Evolutionary conservation across 192 early-diverging fungal genomes (phyloP).

Genomic region (Linnemannia elongata): DNA sequence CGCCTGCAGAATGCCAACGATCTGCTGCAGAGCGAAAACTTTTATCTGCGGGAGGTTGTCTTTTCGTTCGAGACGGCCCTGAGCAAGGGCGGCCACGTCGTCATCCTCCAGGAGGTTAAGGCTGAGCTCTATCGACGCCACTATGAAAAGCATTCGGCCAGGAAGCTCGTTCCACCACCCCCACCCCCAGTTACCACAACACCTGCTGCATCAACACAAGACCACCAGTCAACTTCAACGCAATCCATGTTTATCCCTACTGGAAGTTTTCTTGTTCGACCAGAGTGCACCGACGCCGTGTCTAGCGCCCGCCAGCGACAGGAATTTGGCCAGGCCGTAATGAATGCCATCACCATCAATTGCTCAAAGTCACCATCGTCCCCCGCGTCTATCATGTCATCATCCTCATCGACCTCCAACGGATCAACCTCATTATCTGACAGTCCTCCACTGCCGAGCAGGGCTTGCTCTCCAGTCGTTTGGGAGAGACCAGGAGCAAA

Average conservation of each 20-base stretch:
- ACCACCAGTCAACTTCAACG: neutral
- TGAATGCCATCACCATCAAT: neutral
- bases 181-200: neutral
- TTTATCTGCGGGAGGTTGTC: conserved; percentile 60
- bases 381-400: neutral
- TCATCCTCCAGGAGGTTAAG: conserved; percentile 50
- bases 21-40: conserved; percentile 56
- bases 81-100: conserved; percentile 31
- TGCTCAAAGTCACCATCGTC: conserved; percentile 19
- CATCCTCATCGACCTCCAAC: conserved; percentile 7
- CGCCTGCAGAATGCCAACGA: conserved; percentile 46
- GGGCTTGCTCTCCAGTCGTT: neutral
- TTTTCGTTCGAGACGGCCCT: conserved; percentile 60
- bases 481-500: conserved; percentile 1
- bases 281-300: neutral
- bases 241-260: conserved; percentile 21
- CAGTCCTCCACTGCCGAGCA: neutral
- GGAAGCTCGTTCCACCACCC: conserved; percentile 7
- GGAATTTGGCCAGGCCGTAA: conserved; percentile 11
- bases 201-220: neutral
- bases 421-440: neutral
- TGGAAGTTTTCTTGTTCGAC: neutral
- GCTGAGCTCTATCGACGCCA: conserved; percentile 49
- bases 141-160: conserved; percentile 41
- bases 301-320: conserved; percentile 11